Percentiles rank a stretch among this genome's conserved stretches.
Conservation (phyloP, 495 filamentous ascomycete genomes). For the Wilcoxina mikolae region DNA sequence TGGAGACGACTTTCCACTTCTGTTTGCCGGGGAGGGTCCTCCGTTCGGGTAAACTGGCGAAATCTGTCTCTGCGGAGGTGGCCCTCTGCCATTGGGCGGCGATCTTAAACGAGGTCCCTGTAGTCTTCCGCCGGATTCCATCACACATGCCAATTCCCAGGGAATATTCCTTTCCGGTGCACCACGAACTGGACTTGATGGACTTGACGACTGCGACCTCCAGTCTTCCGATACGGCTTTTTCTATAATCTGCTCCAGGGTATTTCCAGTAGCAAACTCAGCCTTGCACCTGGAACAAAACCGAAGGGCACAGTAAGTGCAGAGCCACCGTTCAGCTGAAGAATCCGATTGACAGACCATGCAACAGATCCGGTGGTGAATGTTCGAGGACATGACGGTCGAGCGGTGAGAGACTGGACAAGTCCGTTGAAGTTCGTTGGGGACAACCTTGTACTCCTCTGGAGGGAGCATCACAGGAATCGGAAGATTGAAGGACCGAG, state of each 20-base stretch:
- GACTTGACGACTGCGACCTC: slow-evolving; percentile 1
- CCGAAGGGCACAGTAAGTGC: slow-evolving; percentile 7
- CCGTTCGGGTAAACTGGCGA: not conserved
- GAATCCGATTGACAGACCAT: slow-evolving; percentile 6
- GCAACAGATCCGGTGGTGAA: slow-evolving; percentile 7
- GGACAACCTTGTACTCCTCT: not conserved
- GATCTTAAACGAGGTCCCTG: not conserved
- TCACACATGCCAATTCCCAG: slow-evolving; percentile 4
- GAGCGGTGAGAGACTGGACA: not conserved
- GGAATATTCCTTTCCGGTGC: not conserved
- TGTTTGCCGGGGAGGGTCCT: not conserved
- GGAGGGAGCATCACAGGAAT: slow-evolving; percentile 6
- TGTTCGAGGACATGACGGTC: not conserved
- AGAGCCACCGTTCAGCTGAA: not conserved
- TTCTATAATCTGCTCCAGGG: not conserved
- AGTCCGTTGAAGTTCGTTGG: not conserved
- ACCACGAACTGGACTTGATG: not conserved
- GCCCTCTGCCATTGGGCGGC: not conserved
- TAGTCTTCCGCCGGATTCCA: slow-evolving; percentile 1
- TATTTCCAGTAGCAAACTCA: not conserved
- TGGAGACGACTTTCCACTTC: not conserved
- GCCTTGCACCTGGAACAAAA: slow-evolving; percentile 6
- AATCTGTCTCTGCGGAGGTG: not conserved
- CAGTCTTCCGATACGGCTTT: not conserved
- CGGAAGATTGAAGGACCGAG: not conserved